These are phyloP conservation scores for Picea abies DNA, from an alignment of 83 land plant species.

Conservation along the genomic window DNA sequence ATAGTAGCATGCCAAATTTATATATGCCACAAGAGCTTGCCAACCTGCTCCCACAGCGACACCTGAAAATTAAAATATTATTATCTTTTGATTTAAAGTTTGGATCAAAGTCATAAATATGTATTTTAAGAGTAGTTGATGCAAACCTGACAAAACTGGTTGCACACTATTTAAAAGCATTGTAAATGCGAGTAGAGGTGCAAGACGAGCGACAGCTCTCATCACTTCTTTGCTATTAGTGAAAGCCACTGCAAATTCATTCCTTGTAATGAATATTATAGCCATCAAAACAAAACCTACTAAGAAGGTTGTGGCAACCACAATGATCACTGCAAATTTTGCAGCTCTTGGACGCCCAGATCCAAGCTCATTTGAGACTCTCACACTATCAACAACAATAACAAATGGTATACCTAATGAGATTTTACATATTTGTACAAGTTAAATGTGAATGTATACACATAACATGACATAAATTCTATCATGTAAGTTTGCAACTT, in stretches of 20 bases:
- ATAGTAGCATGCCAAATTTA: conserved; percentile 40
- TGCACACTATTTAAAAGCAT: conserved; percentile 51
- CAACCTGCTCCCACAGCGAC: too few relatives aligned
- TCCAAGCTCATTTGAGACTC: conserved; percentile 74
- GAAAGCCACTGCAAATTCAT: conserved; percentile 11
- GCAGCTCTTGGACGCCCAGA: conserved; percentile 54
- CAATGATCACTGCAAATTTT: conserved; percentile 50
- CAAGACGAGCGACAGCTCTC: conserved; percentile 28
- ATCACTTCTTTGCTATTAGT: conserved; percentile 22
- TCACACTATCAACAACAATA: conserved; percentile 40
- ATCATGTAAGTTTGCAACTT: too few relatives aligned
- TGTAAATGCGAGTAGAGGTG: conserved; percentile 30
- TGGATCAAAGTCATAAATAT: too few relatives aligned
- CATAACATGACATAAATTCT: too few relatives aligned
- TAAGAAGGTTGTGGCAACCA: conserved; percentile 22
- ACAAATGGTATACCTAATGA: neutral
- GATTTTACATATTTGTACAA: too few relatives aligned
- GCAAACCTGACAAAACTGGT: conserved; percentile 48
- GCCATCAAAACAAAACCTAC: conserved; percentile 38
- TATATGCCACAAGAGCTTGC: conserved; percentile 37
- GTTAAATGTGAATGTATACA: too few relatives aligned
- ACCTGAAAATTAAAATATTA: conserved; percentile 9
- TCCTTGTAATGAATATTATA: conserved; percentile 18
- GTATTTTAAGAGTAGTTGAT: too few relatives aligned
- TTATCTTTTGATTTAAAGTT: too few relatives aligned